Evolutionary conservation across 805 yeast species (phyloP), one percentile per base, ranked within the genome.

Genomic region (Metschnikowia chrysomelidarum): DNA sequence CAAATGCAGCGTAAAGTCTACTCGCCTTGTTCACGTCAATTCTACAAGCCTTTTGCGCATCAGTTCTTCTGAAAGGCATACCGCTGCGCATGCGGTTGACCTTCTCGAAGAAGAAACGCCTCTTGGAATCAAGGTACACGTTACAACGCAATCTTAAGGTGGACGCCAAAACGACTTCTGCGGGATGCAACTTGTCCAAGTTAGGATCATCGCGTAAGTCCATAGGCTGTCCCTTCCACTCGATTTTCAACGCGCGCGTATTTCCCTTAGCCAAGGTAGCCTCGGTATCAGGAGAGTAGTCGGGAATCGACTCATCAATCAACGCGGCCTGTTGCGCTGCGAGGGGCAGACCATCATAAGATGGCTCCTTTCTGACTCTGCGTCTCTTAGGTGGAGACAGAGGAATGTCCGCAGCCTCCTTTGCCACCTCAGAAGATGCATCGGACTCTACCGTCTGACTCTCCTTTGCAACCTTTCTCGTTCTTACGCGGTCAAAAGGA

Each of bases 221-320:
- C 96, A 91, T 88, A 23, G 97, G 95, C 51, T 88, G 95, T 8
- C 98, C 98, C 65, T 89, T 91, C 98, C 98, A 91, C 59, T 91
- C 98, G 22, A 94, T 85, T 55, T 82, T 82, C 49, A 89, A 69
- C 46, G 87, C 79, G 63, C 82, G 80, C 38, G 73, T 65, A 51
- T 78, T 80, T 30, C 55, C 58, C 45, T 68, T 76, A 50, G 95
- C 94, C 43, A 89, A 67, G 1, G 83, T 69, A 3, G 40, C 32
- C 2, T 68, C 51, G 10, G 76, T 47, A 13, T 83, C 69, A 3
- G 97, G 97, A n/a, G 87, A 78, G 60, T 71, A 87, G 59, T 88
- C 96, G 23, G 88, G 88, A 37, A 89, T 64, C 18, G 78, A 64
- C 54, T 80, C 83, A 71, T 85, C 86, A 38, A 73, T 72, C 38